phyloP scores from a whole-genome alignment of 192 early-diverging fungal species.

The Coemansia sp. region DNA sequence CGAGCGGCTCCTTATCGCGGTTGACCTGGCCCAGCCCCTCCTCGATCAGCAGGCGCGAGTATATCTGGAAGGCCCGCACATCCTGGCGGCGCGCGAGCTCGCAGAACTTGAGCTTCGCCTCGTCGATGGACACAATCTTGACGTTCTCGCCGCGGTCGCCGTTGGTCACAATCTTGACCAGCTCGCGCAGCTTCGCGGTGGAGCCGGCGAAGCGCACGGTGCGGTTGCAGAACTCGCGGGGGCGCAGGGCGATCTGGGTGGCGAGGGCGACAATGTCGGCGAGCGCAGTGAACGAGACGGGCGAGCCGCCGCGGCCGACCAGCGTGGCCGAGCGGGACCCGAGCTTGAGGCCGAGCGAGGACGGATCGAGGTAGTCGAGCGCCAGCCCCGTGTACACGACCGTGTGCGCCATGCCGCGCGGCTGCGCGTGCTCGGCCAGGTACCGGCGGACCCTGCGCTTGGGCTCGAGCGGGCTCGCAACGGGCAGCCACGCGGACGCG shows the following conservation, averaged over 20 bases:
- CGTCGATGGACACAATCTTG: constrained; percentile 28
- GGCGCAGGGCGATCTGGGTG: constrained; percentile 26
- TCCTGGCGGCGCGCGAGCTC: constrained; percentile 31
- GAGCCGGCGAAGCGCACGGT: constrained; percentile 32
- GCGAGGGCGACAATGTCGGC: constrained; percentile 21
- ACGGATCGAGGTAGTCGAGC: constrained; percentile 45
- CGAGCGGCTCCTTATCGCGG: constrained; percentile 23
- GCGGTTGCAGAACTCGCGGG: constrained; percentile 35
- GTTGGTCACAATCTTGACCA: constrained; percentile 38
- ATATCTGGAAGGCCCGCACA: constrained; percentile 30
- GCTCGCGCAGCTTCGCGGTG: constrained; percentile 35
- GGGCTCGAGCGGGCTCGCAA: constrained; percentile 37
- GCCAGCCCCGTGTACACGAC: constrained; percentile 45
- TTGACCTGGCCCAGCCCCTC: constrained; percentile 47
- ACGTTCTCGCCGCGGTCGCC: constrained; percentile 30
- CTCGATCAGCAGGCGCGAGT: constrained; percentile 38
- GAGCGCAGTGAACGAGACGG: constrained; percentile 27
- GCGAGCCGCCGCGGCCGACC: constrained; percentile 43
- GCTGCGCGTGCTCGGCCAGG: constrained; percentile 5
- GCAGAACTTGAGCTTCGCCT: constrained; percentile 30
- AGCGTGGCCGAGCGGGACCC: constrained; percentile 22
- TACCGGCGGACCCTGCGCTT: constrained; percentile 21
- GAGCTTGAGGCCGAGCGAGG: constrained; percentile 26
- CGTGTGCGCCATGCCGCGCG: constrained; percentile 30
- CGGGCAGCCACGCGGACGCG: constrained; percentile 29